Base-by-base conservation (phyloP, 768 basidiomycete species). In the Pulveroboletus sp. region DNA sequence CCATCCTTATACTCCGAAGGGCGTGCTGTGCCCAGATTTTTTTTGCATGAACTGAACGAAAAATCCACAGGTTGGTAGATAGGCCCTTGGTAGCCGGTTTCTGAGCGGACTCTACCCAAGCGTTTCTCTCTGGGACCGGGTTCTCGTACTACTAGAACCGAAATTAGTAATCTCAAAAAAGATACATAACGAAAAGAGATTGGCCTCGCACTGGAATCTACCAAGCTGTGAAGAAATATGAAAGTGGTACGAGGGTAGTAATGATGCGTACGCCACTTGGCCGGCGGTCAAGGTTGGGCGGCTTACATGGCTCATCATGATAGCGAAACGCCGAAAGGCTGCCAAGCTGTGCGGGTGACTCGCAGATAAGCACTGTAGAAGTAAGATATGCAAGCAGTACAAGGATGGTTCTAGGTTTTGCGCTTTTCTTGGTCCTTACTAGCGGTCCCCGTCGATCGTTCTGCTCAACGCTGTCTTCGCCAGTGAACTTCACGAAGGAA, bases 31-130 rank as follows among this genome's bases (percentile, higher is more conserved):
- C n/a, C n/a, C 37, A 31, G 6, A 13, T 35, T 49, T 51, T n/a
- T 54, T 5, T 42, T 56, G 32, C 41, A 31, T 38, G 25, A 34
- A 17, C 47, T 37, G 33, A 40, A 43, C 45, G 39, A 39, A 44
- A 37, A 24, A 36, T 52, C 27, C 47, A 65, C 63, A 60, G 63
- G 58, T 65, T 65, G 60, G 58, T 45, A 24, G 17, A 23, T 27
- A 40, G 34, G 45, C 40, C 47, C 45, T 50, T 38, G 37, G 12
- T n/a, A 34, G n/a, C 33, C 29, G 41, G 35, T 32, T 32, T 50
- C 36, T 45, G 40, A 50, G 34, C 24, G 20, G 39, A 21, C 10
- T 29, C 27, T 33, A 43, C 4, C 20, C 27, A 10, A 20, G 12
- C 14, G 14, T 23, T 34, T 31, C 27, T 40, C 23, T 11, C 35